These are phyloP conservation scores for Andrographis paniculata DNA, from an alignment of 305 asterid species.

Conservation along the genomic window DNA sequence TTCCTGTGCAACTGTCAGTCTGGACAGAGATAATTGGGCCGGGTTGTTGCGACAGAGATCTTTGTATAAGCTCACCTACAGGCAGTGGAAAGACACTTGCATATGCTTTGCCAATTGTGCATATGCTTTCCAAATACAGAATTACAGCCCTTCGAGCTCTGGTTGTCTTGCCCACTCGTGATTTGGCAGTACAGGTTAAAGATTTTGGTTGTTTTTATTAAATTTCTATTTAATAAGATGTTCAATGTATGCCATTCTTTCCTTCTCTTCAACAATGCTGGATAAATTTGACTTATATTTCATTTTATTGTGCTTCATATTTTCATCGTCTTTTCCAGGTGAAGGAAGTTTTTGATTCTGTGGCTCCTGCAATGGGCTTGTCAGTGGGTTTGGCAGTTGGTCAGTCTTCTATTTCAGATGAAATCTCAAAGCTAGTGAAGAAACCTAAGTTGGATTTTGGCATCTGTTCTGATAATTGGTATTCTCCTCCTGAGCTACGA, in stretches of 20 bases:
- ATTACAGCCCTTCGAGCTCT: slow-evolving; percentile 33
- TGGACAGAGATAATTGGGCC: background rate
- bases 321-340: slow-evolving; percentile 42
- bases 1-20: background rate
- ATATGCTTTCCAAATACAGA: slow-evolving; percentile 40
- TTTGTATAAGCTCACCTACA: slow-evolving; percentile 83
- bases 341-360: slow-evolving; percentile 66
- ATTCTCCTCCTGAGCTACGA: slow-evolving; percentile 34
- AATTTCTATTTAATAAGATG: background rate
- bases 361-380: slow-evolving; percentile 88
- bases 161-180: slow-evolving; percentile 51
- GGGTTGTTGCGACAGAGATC: slow-evolving; percentile 69
- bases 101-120: slow-evolving; percentile 84
- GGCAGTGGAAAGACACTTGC: slow-evolving; percentile 95
- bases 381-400: slow-evolving; percentile 97
- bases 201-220: background rate
- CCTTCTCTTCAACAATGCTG: no score
- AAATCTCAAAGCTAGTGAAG: slow-evolving; percentile 64
- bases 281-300: background rate
- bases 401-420: slow-evolving; percentile 87
- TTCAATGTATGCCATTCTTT: background rate
- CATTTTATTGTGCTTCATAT: background rate
- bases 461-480: slow-evolving; percentile 40
- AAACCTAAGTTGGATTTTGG: slow-evolving; percentile 48
- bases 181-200: slow-evolving; percentile 81